Base-by-base conservation (phyloP, 106 monocot species). In the Triglochin maritima region DNA sequence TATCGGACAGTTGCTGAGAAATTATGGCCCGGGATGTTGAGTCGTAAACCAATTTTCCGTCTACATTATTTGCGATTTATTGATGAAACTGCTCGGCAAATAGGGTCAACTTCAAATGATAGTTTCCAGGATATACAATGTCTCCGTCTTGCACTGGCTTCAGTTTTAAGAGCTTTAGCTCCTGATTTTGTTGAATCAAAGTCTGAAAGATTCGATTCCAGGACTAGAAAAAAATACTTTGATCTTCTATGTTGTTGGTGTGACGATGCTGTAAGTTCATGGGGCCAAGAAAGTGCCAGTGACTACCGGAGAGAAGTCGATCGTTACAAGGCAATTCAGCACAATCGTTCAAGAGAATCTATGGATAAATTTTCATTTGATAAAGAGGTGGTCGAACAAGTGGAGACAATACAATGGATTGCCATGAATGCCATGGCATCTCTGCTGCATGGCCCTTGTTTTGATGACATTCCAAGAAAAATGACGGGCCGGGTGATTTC, bases 391-490 rank as follows among this genome's bases (percentile, higher is more conserved):
- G 17, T 82, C 64, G 98, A 98, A 61, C 88, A 92, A 63, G 73
- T 80, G 14, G 98, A 98, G 67, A 85, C 98, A 58, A 77, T 92
- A 59, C 92, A 89, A 51, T 98, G 98, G 98, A 83, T 77, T 47
- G 80, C 92, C 11, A 84, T 98, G 88, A 92, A 92, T 84, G 92
- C 98, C 59, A 84, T 98, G 79, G 91, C 88, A 16, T 92, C 98
- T 75, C 83, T 98, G 17, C 62, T 98, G 61, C 89, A 92, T 73
- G 98, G 98, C 1, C 86, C 98, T 69, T 98, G 88, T 58, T 98
- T 98, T 77, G 98, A 98, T 82, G 98, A 98, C 58, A 92, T 89
- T 74, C 84, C 98, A 47, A 92, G 92, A 79, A 98, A 98, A 49
- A 78, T 92, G 86, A 73, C 69, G 68, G 98, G 98, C 6, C 65